Evolutionary conservation across 495 filamentous ascomycete species (phyloP).

Genomic region (Penicillium arizonense): DNA sequence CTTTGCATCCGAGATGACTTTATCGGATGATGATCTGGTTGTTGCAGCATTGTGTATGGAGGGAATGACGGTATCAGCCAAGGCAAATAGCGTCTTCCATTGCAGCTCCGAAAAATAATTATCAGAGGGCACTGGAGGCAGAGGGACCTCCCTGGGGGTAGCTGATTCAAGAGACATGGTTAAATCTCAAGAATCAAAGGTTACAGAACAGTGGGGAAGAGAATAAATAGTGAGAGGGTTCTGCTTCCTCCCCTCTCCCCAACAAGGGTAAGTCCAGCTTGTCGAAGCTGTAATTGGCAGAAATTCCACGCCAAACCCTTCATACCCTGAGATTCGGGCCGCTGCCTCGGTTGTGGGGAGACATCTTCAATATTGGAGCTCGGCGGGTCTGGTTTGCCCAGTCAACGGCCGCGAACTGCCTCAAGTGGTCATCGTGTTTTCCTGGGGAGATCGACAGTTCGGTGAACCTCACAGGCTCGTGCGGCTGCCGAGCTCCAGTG

Average conservation of each 20-base stretch:
- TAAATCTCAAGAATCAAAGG: background rate
- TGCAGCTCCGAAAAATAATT: slow-evolving; percentile 47
- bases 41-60: slow-evolving; percentile 38
- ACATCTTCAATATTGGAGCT: too few relatives aligned
- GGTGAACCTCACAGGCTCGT: background rate
- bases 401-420: background rate
- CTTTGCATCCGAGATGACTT: slow-evolving; percentile 35
- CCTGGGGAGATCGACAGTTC: background rate
- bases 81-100: slow-evolving; percentile 55
- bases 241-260: background rate
- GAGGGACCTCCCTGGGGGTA: slow-evolving; percentile 41
- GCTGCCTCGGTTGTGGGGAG: too few relatives aligned
- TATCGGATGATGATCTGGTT: slow-evolving; percentile 23
- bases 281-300: too few relatives aligned
- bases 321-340: too few relatives aligned
- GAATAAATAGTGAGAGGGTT: background rate
- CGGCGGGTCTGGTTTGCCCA: background rate
- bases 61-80: slow-evolving; percentile 56
- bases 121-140: slow-evolving; percentile 36
- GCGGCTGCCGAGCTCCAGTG: slow-evolving; percentile 15
- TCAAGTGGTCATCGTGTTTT: background rate
- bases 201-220: background rate
- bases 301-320: too few relatives aligned
- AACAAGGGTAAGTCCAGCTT: too few relatives aligned
- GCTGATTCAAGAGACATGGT: slow-evolving; percentile 22